A percentile compares a stretch with the other conserved stretches of the same genome.
phyloP scores from a whole-genome alignment of 2,329 filamentous ascomycete genomes.

The Colletotrichum tanaceti region DNA sequence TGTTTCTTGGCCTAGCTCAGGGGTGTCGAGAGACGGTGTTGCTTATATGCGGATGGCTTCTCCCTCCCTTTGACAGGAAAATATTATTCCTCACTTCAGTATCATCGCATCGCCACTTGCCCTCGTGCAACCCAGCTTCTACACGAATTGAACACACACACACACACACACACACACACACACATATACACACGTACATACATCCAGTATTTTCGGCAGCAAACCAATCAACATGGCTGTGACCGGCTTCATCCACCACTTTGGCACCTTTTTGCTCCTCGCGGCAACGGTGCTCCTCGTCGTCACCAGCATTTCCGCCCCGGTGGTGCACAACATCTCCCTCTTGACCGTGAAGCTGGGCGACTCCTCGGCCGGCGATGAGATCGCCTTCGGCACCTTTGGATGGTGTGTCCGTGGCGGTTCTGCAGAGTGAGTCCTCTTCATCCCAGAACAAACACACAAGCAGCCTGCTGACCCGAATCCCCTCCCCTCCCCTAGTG shows the following conservation, averaged over 20 bases:
- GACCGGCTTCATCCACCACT: conserved; percentile 64
- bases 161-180: too few species aligned
- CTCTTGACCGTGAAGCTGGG: conserved; percentile 65
- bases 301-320: conserved; percentile 68
- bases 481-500: conserved; percentile 40
- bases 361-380: conserved; percentile 48
- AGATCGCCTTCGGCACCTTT: conserved; percentile 69
- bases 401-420: conserved; percentile 62
- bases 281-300: conserved; percentile 66
- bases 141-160: not conserved
- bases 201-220: conserved; percentile 16
- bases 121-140: not conserved
- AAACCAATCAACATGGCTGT: conserved; percentile 56
- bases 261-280: conserved; percentile 69
- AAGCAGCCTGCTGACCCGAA: conserved; percentile 6
- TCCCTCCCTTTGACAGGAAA: conserved; percentile 22
- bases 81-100: conserved; percentile 20
- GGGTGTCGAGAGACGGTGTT: conserved; percentile 13
- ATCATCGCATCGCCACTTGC: conserved; percentile 23
- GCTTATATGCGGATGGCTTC: conserved; percentile 37
- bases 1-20: conserved; percentile 24
- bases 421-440: conserved; percentile 42
- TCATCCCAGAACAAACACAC: not conserved
- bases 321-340: conserved; percentile 66
- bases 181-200: too few species aligned